Evolutionary conservation across 768 basidiomycete genomes (phyloP).

Genomic region (Mycena haematopus): DNA sequence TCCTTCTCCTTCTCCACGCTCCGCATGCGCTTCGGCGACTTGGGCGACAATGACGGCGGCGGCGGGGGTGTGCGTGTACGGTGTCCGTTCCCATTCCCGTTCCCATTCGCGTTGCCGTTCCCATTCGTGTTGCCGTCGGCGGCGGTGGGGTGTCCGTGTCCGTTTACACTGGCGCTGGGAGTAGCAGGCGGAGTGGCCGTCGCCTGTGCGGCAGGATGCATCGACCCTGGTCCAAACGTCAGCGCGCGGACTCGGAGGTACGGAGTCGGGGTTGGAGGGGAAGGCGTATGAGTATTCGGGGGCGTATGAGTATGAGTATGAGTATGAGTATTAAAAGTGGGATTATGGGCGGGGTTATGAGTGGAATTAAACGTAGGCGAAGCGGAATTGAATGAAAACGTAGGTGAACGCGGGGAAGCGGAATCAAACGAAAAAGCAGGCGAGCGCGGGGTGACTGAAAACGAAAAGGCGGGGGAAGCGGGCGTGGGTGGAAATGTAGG

Average conservation of each 20-base stretch:
- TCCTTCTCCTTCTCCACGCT: slow-evolving; percentile 1
- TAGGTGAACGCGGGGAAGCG: not conserved
- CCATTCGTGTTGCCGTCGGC: no score
- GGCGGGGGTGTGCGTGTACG: not conserved
- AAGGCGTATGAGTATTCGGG: no score
- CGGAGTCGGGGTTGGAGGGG: not conserved
- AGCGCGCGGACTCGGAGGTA: slow-evolving; percentile 6
- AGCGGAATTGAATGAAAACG: not conserved
- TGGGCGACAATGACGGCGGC: not conserved
- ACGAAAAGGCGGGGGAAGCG: not conserved
- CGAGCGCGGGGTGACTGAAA: not conserved
- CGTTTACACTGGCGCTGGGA: not conserved
- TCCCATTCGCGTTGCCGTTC: not conserved
- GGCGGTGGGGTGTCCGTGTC: not conserved
- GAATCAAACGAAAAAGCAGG: not conserved
- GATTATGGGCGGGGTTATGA: no score
- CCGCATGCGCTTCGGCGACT: not conserved
- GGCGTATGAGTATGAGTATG: no score
- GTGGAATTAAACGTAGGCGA: not conserved
- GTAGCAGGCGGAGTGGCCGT: not conserved
- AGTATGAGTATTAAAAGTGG: no score
- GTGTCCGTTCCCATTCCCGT: not conserved
- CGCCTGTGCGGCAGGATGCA: not conserved
- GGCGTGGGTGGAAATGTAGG: not conserved
- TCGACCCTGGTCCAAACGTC: slow-evolving; percentile 1